Conservation (phyloP, 1,284 basidiomycete genomes). For the Trametes versicolor region DNA sequence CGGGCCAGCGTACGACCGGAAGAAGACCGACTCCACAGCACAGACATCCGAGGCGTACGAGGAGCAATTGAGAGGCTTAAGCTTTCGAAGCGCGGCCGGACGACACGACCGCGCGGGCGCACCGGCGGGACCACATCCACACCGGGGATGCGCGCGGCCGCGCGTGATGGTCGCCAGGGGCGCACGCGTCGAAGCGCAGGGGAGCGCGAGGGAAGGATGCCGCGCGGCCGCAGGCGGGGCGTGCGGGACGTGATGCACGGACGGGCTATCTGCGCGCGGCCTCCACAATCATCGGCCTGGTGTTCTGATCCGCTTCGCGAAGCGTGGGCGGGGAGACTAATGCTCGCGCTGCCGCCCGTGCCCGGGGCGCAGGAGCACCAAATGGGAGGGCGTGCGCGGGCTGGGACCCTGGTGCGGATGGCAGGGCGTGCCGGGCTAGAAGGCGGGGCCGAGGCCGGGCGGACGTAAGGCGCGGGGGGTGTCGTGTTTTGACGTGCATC, state of each 20-base stretch:
- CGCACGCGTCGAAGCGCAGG: not conserved
- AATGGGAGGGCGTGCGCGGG: no score
- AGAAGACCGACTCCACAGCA: not conserved
- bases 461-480: not conserved
- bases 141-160: conserved; percentile 1
- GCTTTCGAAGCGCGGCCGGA: not conserved
- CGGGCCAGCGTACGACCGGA: not conserved
- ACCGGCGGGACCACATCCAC: conserved; percentile 8
- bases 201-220: not conserved
- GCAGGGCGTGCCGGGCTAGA: not conserved
- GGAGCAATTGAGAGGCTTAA: not conserved
- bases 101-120: not conserved
- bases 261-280: conserved; percentile 13
- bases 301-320: conserved; percentile 9
- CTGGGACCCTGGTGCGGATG: no score
- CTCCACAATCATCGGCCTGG: not conserved
- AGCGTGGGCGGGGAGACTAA: not conserved
- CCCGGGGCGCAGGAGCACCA: no score
- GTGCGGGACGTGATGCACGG: conserved; percentile 16
- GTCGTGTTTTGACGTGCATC: not conserved
- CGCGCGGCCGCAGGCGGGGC: not conserved
- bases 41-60: not conserved
- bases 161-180: conserved; percentile 15
- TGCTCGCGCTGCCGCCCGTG: no score
- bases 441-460: conserved; percentile 4